phyloP scores from a whole-genome alignment of 2,329 filamentous ascomycete genomes.

The Macrophomina pseudophaseolina region DNA sequence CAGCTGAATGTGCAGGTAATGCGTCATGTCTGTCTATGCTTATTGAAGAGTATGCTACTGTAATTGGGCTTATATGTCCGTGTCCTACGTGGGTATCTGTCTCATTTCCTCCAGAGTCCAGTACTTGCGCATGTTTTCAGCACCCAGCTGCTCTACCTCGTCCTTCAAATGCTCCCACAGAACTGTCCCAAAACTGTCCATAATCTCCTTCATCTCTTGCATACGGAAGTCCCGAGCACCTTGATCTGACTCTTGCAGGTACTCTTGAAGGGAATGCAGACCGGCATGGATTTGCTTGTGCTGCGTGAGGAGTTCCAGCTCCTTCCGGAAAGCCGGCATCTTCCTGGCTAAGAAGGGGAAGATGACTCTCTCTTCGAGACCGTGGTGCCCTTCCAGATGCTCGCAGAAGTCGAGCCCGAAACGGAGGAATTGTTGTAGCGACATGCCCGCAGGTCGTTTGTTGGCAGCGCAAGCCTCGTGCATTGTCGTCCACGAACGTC shows the following conservation, averaged over 20 bases:
- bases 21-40: no score
- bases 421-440: conserved; percentile 70
- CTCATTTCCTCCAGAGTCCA: conserved; percentile 79
- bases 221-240: conserved; percentile 66
- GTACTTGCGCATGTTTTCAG: conserved; percentile 86
- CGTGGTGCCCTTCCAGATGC: conserved; percentile 77
- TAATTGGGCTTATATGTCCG: neutral
- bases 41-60: no score
- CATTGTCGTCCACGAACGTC: conserved; percentile 72
- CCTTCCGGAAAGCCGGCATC: conserved; percentile 76
- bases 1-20: no score
- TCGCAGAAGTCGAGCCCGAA: conserved; percentile 70
- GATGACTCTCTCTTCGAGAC: conserved; percentile 79
- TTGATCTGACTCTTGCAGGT: conserved; percentile 64
- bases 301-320: conserved; percentile 71
- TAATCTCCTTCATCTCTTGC: conserved; percentile 66
- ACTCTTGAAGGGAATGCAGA: conserved; percentile 70
- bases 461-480: conserved; percentile 66
- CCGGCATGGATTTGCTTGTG: conserved; percentile 80
- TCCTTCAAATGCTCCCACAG: conserved; percentile 84
- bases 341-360: conserved; percentile 77
- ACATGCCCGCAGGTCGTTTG: conserved; percentile 66
- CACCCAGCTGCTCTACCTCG: conserved; percentile 77
- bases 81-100: conserved; percentile 66
- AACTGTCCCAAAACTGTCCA: conserved; percentile 79